Evolutionary conservation across 768 basidiomycete species (phyloP).

Genomic region (Strobilomyces dryophilus): DNA sequence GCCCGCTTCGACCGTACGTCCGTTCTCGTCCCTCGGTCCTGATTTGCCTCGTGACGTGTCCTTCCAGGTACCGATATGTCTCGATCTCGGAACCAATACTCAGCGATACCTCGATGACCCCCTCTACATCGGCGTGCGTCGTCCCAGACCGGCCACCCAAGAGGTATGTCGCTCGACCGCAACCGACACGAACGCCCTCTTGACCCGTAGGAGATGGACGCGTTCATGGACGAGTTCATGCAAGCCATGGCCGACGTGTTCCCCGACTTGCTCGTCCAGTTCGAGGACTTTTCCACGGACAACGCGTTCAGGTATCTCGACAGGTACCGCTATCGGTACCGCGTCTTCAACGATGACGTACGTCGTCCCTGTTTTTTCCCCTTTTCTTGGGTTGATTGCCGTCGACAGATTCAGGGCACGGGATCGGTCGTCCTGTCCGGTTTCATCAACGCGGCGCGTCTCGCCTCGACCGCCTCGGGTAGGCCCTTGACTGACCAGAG

Average conservation of each 20-base stretch:
- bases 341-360: conserved; percentile 73
- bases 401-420: conserved; percentile 60
- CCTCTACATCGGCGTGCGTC: conserved; percentile 68
- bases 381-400: not conserved
- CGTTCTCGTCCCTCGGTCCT: not conserved
- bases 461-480: conserved; percentile 47
- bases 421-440: conserved; percentile 74
- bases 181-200: not conserved
- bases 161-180: conserved; percentile 34
- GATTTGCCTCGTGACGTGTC: not conserved
- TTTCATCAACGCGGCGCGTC: conserved; percentile 66
- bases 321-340: conserved; percentile 52
- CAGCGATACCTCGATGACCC: conserved; percentile 63
- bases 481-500: conserved; percentile 43
- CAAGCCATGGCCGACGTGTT: conserved; percentile 58
- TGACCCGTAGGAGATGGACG: conserved; percentile 50
- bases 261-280: conserved; percentile 67
- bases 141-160: conserved; percentile 41
- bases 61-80: conserved; percentile 53
- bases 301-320: conserved; percentile 74
- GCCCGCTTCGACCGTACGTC: conserved; percentile 41
- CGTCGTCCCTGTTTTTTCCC: not conserved
- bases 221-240: conserved; percentile 79
- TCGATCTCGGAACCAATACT: conserved; percentile 78
- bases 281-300: conserved; percentile 75